Conservation (phyloP, 2,329 filamentous ascomycete genomes). For the Clarireedia sp. region DNA sequence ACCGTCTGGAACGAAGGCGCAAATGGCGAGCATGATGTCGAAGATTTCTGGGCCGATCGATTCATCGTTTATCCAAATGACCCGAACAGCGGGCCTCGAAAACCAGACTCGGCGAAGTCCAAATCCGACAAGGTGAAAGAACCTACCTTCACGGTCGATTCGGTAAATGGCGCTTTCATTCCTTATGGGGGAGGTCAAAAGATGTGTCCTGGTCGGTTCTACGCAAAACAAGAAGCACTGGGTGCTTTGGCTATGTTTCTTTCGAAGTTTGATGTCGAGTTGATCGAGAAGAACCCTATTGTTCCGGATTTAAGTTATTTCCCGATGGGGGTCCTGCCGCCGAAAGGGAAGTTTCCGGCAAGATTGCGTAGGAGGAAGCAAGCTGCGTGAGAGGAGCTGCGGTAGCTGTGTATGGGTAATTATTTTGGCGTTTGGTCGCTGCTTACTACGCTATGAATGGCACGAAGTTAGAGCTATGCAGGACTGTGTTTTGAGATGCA, state of each 20-base stretch:
- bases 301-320: conserved; percentile 17
- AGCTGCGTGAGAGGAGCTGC: too few relatives aligned
- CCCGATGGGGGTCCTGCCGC: conserved; percentile 18
- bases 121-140: conserved; percentile 8
- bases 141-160: conserved; percentile 21
- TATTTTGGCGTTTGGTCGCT: too few relatives aligned
- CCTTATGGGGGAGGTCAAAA: conserved; percentile 31
- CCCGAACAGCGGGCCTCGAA: conserved; percentile 23
- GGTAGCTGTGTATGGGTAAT: too few relatives aligned
- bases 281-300: conserved; percentile 7
- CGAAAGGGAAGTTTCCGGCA: conserved; percentile 12
- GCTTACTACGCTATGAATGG: too few relatives aligned
- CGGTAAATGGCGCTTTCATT: conserved; percentile 29
- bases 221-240: conserved; percentile 32
- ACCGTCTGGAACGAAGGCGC: conserved; percentile 28
- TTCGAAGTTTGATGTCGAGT: conserved; percentile 28
- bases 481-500: too few relatives aligned
- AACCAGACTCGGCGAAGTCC: background rate
- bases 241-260: conserved; percentile 28
- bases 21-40: conserved; percentile 22
- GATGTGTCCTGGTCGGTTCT: conserved; percentile 32
- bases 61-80: conserved; percentile 30
- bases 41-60: conserved; percentile 32
- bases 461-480: too few relatives aligned
- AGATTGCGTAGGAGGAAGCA: conserved; percentile 14